phyloP scores from a whole-genome alignment of 1,139 yeast species.

The Barnettozyma hawaiiensis region DNA sequence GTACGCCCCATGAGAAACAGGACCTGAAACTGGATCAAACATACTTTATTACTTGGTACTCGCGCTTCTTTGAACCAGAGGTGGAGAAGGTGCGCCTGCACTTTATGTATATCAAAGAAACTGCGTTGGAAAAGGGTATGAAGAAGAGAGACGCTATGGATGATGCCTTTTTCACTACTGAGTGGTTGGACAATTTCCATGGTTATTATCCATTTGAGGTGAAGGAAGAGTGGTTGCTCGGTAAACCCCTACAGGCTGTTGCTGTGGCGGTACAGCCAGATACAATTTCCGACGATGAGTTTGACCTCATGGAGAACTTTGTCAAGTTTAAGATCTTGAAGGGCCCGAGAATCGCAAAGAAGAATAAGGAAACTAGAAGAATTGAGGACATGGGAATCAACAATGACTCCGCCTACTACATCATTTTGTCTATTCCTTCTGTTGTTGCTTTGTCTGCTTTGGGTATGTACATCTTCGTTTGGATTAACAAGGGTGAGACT shows the following conservation, averaged over 20 bases:
- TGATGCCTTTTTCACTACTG: slow-evolving; percentile 59
- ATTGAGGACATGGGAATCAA: slow-evolving; percentile 53
- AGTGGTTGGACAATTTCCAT: slow-evolving; percentile 60
- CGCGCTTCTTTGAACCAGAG: slow-evolving; percentile 46
- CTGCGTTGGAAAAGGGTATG: slow-evolving; percentile 48
- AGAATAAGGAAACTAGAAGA: slow-evolving; percentile 48
- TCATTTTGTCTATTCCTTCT: slow-evolving; percentile 67
- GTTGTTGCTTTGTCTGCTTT: slow-evolving; percentile 55
- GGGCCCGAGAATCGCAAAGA: slow-evolving; percentile 57
- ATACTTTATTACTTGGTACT: slow-evolving; percentile 78
- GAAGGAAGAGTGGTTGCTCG: slow-evolving; percentile 56
- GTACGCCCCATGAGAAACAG: slow-evolving; percentile 65
- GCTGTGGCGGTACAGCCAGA: slow-evolving; percentile 70
- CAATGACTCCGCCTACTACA: slow-evolving; percentile 59
- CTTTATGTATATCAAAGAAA: slow-evolving; percentile 58
- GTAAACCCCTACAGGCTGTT: slow-evolving; percentile 41
- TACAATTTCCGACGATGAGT: slow-evolving; percentile 57
- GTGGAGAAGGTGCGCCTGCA: slow-evolving; percentile 57
- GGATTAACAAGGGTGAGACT: slow-evolving; percentile 48
- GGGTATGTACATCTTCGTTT: slow-evolving; percentile 59
- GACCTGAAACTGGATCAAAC: slow-evolving; percentile 52
- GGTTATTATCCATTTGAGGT: slow-evolving; percentile 63
- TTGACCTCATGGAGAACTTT: slow-evolving; percentile 46
- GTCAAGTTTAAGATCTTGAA: slow-evolving; percentile 50
- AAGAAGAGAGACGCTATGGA: slow-evolving; percentile 41